phyloP scores from a whole-genome alignment of 805 yeast genomes.

The Candida arabinofermentans region DNA sequence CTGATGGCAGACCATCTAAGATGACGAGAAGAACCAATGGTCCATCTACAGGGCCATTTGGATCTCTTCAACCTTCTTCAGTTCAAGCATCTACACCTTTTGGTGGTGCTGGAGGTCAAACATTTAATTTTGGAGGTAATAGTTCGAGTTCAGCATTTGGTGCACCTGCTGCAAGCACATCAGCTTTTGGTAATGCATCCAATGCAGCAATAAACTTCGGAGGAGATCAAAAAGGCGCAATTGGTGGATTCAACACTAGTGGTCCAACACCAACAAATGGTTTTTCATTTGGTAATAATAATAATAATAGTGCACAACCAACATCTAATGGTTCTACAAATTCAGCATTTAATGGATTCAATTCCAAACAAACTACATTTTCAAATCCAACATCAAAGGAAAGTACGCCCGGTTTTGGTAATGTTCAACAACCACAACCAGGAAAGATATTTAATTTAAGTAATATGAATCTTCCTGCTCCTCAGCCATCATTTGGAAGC shows the following conservation, averaged over 20 bases:
- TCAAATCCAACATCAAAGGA: slow-evolving; percentile 5
- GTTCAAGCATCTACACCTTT: no score
- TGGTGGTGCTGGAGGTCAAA: no score
- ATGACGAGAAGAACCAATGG: no score
- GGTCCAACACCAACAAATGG: not conserved
- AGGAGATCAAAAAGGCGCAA: not conserved
- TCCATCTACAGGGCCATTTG: no score
- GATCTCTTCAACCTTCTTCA: no score
- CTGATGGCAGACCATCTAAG: no score
- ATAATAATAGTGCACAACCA: not conserved
- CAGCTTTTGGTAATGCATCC: not conserved
- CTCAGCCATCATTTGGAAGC: slow-evolving; percentile 6
- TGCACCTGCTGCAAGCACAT: not conserved
- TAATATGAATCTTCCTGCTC: slow-evolving; percentile 7
- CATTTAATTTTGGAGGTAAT: no score
- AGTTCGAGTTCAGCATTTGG: slow-evolving; percentile 1
- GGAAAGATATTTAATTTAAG: slow-evolving; percentile 16
- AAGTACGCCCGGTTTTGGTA: slow-evolving; percentile 7
- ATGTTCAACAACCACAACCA: slow-evolving; percentile 13
- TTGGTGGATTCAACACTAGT: not conserved
- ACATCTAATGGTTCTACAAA: not conserved
- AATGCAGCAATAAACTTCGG: not conserved
- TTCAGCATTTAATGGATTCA: slow-evolving; percentile 3
- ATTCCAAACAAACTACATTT: not conserved
- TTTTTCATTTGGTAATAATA: not conserved